Conservation (phyloP, 2,329 filamentous ascomycete species). For the Curvularia hawaiiensis region DNA sequence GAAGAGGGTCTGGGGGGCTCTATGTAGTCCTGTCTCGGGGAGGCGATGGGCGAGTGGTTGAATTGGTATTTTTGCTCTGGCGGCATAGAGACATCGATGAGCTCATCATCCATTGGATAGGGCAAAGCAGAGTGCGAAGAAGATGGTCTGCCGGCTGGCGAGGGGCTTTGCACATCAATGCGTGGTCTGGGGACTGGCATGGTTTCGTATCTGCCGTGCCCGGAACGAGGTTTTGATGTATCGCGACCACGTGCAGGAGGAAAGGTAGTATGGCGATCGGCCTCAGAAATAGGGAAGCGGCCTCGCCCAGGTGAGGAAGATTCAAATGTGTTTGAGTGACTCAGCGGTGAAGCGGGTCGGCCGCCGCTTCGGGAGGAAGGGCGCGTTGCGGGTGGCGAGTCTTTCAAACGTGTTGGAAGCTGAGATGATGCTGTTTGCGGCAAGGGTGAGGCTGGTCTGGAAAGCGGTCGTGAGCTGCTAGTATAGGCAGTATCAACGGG, state of each 20-base stretch:
- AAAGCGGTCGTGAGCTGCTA: conserved; percentile 24
- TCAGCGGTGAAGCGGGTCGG: conserved; percentile 34
- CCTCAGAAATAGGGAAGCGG: conserved; percentile 27
- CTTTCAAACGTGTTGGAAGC: conserved; percentile 29
- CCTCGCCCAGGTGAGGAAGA: conserved; percentile 26
- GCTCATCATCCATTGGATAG: conserved; percentile 53
- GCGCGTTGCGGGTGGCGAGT: conserved; percentile 33
- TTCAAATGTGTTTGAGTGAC: conserved; percentile 26
- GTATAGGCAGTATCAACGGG: conserved; percentile 27
- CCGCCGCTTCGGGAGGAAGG: conserved; percentile 36
- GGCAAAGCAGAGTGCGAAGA: conserved; percentile 40
- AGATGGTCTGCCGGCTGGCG: conserved; percentile 33
- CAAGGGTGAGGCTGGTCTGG: conserved; percentile 38
- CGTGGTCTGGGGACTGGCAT: conserved; percentile 37
- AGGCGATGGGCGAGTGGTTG: conserved; percentile 32
- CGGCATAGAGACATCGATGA: conserved; percentile 48
- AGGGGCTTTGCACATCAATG: conserved; percentile 42
- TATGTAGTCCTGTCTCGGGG: conserved; percentile 29
- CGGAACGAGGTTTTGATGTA: conserved; percentile 34
- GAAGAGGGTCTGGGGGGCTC: conserved; percentile 30
- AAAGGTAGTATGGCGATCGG: conserved; percentile 42
- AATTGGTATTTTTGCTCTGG: conserved; percentile 51
- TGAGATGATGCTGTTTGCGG: conserved; percentile 34
- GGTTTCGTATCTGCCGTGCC: conserved; percentile 37
- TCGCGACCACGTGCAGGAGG: conserved; percentile 31